Conservation (phyloP, 306 rosid genomes). For the Arachis hypogaea region DNA sequence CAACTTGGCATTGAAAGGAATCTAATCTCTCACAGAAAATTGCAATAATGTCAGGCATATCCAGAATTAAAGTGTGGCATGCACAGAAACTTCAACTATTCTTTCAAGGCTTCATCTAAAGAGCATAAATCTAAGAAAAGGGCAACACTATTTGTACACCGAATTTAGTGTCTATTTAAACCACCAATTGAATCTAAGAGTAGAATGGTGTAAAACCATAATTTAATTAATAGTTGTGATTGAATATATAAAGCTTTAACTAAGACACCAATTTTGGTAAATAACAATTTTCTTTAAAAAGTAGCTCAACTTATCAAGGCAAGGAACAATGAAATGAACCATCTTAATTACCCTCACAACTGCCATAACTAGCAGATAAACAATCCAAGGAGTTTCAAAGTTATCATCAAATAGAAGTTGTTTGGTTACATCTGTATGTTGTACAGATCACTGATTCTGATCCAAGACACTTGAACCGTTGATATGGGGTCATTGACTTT, state of each 20-base stretch:
- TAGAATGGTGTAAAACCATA: no score
- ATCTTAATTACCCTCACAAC: slow-evolving; percentile 4
- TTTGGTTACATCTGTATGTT: slow-evolving; percentile 8
- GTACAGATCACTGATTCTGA: slow-evolving; percentile 14
- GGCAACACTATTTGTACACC: no score
- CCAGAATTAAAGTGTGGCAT: slow-evolving; percentile 4
- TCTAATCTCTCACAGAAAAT: neutral
- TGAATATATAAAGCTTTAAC: no score
- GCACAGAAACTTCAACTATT: neutral
- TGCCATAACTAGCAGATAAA: slow-evolving; percentile 13
- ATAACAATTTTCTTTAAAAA: neutral
- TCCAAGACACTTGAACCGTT: slow-evolving; percentile 26
- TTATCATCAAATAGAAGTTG: slow-evolving; percentile 1
- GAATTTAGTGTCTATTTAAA: no score
- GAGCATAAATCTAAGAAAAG: neutral
- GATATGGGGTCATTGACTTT: neutral
- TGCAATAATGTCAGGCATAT: neutral
- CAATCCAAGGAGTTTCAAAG: neutral
- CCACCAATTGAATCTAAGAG: no score
- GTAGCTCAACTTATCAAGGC: neutral
- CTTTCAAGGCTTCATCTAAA: neutral
- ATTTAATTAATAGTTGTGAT: no score
- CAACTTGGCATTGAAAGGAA: neutral
- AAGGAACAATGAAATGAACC: neutral
- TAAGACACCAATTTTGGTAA: no score